phyloP scores from a whole-genome alignment of 768 basidiomycete species.

The Panellus pusillus region DNA sequence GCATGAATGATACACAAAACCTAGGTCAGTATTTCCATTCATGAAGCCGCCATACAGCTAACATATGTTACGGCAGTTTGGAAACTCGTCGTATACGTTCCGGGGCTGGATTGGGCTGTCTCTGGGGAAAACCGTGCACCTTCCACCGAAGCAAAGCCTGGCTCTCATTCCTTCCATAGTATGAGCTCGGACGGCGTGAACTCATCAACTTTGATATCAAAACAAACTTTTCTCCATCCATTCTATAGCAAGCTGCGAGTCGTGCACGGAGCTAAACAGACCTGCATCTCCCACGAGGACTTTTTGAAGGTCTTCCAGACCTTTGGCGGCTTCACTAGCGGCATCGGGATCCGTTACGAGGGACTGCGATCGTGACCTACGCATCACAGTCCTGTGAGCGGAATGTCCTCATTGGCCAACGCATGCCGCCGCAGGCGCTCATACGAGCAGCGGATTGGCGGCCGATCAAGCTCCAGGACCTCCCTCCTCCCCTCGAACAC shows the following conservation, averaged over 20 bases:
- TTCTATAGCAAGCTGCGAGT: conserved; percentile 74
- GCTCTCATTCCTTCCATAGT: conserved; percentile 39
- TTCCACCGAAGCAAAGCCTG: neutral
- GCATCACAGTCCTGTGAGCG: conserved; percentile 38
- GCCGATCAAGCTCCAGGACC: conserved; percentile 53
- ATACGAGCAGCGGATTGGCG: conserved; percentile 51
- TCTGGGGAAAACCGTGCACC: conserved; percentile 50
- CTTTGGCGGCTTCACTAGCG: conserved; percentile 55
- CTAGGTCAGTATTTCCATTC: conserved; percentile 42
- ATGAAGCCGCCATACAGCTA: neutral
- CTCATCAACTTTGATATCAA: conserved; percentile 74
- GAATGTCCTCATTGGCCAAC: conserved; percentile 50
- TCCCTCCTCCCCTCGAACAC: conserved; percentile 51
- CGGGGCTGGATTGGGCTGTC: conserved; percentile 51
- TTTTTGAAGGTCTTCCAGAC: conserved; percentile 55
- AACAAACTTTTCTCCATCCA: conserved; percentile 56
- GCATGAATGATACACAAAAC: conserved; percentile 76
- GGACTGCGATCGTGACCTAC: conserved; percentile 41
- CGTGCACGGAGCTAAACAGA: conserved; percentile 46
- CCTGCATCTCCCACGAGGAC: conserved; percentile 54
- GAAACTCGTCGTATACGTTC: conserved; percentile 62
- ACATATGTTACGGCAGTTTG: conserved; percentile 39
- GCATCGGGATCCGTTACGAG: conserved; percentile 53
- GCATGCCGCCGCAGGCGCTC: conserved; percentile 50
- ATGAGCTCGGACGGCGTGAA: conserved; percentile 65